Evolutionary conservation across 208 protist genomes (phyloP), one percentile per base, ranked within the genome.

Genomic region (Crithidia brevicula): DNA sequence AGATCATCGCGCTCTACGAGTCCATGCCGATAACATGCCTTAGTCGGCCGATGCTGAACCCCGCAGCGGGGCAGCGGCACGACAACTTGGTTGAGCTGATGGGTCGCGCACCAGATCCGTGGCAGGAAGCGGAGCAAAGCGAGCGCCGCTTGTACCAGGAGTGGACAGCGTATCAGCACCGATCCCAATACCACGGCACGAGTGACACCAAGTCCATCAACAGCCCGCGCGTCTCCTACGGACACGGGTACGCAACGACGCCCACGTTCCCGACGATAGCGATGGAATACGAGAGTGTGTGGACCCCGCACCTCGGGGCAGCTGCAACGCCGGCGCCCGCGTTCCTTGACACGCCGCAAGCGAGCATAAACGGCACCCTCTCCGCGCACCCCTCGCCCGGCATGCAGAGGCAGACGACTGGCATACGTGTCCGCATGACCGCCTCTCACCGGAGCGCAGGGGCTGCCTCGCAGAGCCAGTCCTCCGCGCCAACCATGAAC

Each of bases 21-120:
- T 74, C 73, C 4, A 81, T 86, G 28, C 89, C 89, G 33, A 80
- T 95, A 11, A 31, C 33, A 16, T 79, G 73, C 50, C 79, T 95
- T 13, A 53, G 80, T 51, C 84, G 89, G 23, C 86, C 86, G 5
- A 54, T 85, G 47, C 61, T 91, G 30, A 71, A 63, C 66, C 69
- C 49, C 22, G 80, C 76, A 1, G 84, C 85, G 9, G 81, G 86
- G 47, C 42, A 50, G 10, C 78, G 86, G 1, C 72, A 80, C 23
- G 81, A 49, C 42, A 63, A 76, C 20, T 22, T 86, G 23, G 61
- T 83, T 49, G 57, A 70, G 49, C 56, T 87, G 27, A 51, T 64
- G 36, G 31, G 36, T 33, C 34, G 49, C 27, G 49, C 53, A 13
- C 27, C 45, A 23, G 58, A 74, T 13, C 74, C 82, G 27, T 70